phyloP scores from a whole-genome alignment of 768 basidiomycete species.

The Hypsizygus marmoreus region DNA sequence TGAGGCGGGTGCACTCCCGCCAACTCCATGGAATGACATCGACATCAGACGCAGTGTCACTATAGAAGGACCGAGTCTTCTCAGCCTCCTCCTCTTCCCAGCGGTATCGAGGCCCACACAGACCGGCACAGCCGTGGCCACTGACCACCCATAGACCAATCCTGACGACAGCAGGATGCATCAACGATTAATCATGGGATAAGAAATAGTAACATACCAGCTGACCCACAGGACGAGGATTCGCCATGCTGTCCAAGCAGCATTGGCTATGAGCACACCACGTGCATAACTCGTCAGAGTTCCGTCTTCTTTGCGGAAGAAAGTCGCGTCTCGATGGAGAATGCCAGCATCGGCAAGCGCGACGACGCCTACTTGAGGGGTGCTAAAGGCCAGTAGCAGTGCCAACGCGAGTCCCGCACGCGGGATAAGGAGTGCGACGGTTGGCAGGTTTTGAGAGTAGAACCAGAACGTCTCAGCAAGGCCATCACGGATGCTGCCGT shows the following conservation, averaged over 20 bases:
- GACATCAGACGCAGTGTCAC: conserved; percentile 47
- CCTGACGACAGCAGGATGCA: conserved; percentile 37
- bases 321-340: conserved; percentile 66
- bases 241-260: conserved; percentile 81
- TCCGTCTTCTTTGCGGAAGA: conserved; percentile 66
- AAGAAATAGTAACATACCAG: conserved; percentile 49
- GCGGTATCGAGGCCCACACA: conserved; percentile 80
- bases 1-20: conserved; percentile 67
- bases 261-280: conserved; percentile 80
- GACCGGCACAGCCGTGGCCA: conserved; percentile 74
- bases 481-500: conserved; percentile 43
- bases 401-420: conserved; percentile 77
- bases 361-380: conserved; percentile 47
- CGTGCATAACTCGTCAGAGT: conserved; percentile 73
- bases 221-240: conserved; percentile 66
- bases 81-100: conserved; percentile 83
- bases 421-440: conserved; percentile 79
- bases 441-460: conserved; percentile 84
- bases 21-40: conserved; percentile 77
- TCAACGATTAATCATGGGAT: conserved; percentile 1
- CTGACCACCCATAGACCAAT: conserved; percentile 79
- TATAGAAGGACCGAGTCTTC: conserved; percentile 54
- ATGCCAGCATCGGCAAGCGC: conserved; percentile 49
- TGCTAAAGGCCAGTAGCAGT: conserved; percentile 66
- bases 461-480: conserved; percentile 85